Evolutionary conservation across 2,329 filamentous ascomycete species (phyloP).

Genomic region (Dryadomyces quercivorus): DNA sequence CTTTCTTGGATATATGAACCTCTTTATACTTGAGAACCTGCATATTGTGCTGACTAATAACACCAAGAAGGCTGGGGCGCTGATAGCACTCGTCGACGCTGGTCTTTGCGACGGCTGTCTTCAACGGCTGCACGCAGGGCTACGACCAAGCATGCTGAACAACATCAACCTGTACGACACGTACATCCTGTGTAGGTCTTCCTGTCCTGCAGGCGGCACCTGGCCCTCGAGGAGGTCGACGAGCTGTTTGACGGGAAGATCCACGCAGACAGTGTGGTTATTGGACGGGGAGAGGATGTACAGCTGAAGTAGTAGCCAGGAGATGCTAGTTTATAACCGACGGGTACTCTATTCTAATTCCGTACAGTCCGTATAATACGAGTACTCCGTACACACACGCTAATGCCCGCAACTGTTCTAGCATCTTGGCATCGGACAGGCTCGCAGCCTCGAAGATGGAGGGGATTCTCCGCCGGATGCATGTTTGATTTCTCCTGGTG

Average conservation of each 20-base stretch:
- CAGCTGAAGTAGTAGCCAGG: not conserved
- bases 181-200: not conserved
- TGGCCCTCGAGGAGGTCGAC: conserved; percentile 2
- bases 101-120: conserved; percentile 4
- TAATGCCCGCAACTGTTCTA: no score
- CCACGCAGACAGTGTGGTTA: conserved; percentile 1
- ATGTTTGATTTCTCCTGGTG: no score
- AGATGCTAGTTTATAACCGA: not conserved
- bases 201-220: not conserved
- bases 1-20: no score
- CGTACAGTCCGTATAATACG: not conserved
- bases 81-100: not conserved
- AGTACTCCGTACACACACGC: not conserved
- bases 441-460: no score
- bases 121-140: conserved; percentile 5
- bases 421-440: no score
- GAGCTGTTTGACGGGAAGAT: conserved; percentile 6
- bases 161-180: conserved; percentile 1
- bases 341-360: no score
- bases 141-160: conserved; percentile 3
- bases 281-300: not conserved
- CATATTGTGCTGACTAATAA: not conserved
- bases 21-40: no score
- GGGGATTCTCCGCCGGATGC: no score
- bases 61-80: not conserved